Percentiles rank a stretch among this genome's conserved stretches.
Evolutionary conservation across 2,329 filamentous ascomycete genomes (phyloP).

Genomic region (Rutstroemia sp.): DNA sequence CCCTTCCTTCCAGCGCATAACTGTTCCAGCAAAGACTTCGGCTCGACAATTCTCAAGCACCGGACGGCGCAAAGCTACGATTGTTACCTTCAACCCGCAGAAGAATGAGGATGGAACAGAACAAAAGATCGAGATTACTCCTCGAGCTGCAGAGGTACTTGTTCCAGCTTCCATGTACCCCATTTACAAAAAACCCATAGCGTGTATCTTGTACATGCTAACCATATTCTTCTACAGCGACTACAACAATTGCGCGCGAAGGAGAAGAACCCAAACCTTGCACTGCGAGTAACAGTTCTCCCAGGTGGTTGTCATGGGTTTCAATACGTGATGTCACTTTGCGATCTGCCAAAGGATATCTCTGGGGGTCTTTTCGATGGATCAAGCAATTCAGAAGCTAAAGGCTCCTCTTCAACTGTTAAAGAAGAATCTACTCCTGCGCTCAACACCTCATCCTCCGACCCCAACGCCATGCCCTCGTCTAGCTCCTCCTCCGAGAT

Average conservation of each 20-base stretch:
- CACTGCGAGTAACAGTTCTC: slow-evolving; percentile 86
- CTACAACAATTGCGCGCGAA: slow-evolving; percentile 45
- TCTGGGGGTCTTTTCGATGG: neutral
- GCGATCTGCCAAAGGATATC: slow-evolving; percentile 44
- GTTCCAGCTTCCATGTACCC: neutral
- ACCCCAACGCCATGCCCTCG: slow-evolving; percentile 12
- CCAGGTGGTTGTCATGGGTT: slow-evolving; percentile 96
- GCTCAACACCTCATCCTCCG: slow-evolving; percentile 13
- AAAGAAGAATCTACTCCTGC: slow-evolving; percentile 14
- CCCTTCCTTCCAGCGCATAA: neutral
- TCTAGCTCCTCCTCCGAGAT: neutral
- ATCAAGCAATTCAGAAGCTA: neutral
- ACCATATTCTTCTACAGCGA: slow-evolving; percentile 15
- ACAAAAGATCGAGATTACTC: slow-evolving; percentile 76
- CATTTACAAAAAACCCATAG: neutral
- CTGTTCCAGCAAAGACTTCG: neutral
- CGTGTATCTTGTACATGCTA: neutral
- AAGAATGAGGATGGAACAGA: slow-evolving; percentile 77
- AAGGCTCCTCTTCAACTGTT: slow-evolving; percentile 18
- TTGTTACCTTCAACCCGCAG: slow-evolving; percentile 59
- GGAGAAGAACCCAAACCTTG: slow-evolving; percentile 68
- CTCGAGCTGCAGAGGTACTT: slow-evolving; percentile 69
- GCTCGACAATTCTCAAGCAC: slow-evolving; percentile 16
- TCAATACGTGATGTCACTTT: slow-evolving; percentile 90
- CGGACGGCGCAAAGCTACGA: neutral